Percentiles rank a stretch among this genome's conserved stretches.
These are phyloP conservation scores for Aspergillus brasiliensis DNA, from an alignment of 2,329 filamentous ascomycete genomes.

Conservation along the genomic window DNA sequence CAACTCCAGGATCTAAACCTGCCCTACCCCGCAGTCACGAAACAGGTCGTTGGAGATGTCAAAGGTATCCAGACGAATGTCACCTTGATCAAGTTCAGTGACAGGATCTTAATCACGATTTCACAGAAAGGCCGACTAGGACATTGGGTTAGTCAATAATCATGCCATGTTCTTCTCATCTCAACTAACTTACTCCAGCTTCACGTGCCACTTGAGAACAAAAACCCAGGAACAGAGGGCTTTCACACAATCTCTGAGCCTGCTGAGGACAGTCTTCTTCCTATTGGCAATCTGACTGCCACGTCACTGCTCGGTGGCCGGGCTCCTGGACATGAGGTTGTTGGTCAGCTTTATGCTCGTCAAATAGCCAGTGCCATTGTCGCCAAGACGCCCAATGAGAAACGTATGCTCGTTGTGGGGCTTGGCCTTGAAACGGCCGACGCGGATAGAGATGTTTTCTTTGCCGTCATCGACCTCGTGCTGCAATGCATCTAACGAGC, in stretches of 20 bases:
- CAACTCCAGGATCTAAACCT: slow-evolving; percentile 48
- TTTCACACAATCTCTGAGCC: slow-evolving; percentile 43
- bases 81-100: slow-evolving; percentile 72
- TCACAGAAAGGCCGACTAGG: slow-evolving; percentile 81
- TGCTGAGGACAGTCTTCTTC: slow-evolving; percentile 64
- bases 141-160: slow-evolving; percentile 73
- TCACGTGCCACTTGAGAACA: slow-evolving; percentile 37
- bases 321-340: slow-evolving; percentile 73
- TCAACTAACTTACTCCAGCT: slow-evolving; percentile 24
- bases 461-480: slow-evolving; percentile 46
- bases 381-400: slow-evolving; percentile 67
- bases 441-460: slow-evolving; percentile 45
- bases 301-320: slow-evolving; percentile 85
- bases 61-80: slow-evolving; percentile 72
- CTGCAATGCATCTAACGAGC: slow-evolving; percentile 42
- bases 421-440: slow-evolving; percentile 56
- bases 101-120: slow-evolving; percentile 89
- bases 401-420: slow-evolving; percentile 60
- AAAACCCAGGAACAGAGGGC: slow-evolving; percentile 38
- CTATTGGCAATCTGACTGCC: slow-evolving; percentile 79
- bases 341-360: slow-evolving; percentile 85
- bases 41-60: slow-evolving; percentile 62
- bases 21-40: slow-evolving; percentile 70
- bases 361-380: slow-evolving; percentile 83
- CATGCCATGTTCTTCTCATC: background rate